Base-by-base conservation (phyloP, 2,329 filamentous ascomycete genomes). In the Ophiocordyceps unilateralis region DNA sequence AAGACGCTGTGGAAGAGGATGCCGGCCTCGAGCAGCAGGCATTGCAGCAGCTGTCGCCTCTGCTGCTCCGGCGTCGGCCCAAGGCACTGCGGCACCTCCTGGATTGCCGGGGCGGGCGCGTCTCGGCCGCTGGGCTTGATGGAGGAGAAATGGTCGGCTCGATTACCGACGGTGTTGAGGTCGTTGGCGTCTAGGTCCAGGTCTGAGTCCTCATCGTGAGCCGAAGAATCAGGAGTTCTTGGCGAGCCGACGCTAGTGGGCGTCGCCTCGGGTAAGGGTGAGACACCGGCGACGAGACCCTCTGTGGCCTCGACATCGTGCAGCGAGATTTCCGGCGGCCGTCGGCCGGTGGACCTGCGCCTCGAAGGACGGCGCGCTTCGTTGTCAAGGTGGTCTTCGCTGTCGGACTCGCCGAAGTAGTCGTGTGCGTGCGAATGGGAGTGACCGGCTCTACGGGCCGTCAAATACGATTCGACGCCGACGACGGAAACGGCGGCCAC, bases 1-100 rank as follows among this genome's bases (percentile, higher is more conserved):
- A 91, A 91, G 43, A 91, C 70, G 54, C 78, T 83, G 64, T 91
- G 84, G 56, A 89, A 89, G 15, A 91, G 69, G 47, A 91, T 89
- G 19, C 84, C 84, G 0, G 83, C 83, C 61, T 89, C 84, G 3
- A 91, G 72, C 21, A 91, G 69, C 39, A 89, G 65, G 50, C 83
- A 88, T 58, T 91, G 84, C 10, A 88, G 64, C 51, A 88, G 69
- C 49, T 81, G 71, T 11, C 79, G 72, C 53, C 78, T 74, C 46
- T 74, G 70, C 59, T 81, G 67, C 54, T 83, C 69, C 40, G 72
- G 56, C 32, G 58, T 50, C 49, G 40, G 34, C 51, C 42, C 4
- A 50, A 46, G 5, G 56, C 49, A 32, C 57, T 53, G 47, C 20
- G 20, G 39, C 42, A 40, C 42, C 30, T 28, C 39, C 15, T 42